Evolutionary conservation across 1,284 basidiomycete genomes (phyloP).

Genomic region (Tilletia horrida): DNA sequence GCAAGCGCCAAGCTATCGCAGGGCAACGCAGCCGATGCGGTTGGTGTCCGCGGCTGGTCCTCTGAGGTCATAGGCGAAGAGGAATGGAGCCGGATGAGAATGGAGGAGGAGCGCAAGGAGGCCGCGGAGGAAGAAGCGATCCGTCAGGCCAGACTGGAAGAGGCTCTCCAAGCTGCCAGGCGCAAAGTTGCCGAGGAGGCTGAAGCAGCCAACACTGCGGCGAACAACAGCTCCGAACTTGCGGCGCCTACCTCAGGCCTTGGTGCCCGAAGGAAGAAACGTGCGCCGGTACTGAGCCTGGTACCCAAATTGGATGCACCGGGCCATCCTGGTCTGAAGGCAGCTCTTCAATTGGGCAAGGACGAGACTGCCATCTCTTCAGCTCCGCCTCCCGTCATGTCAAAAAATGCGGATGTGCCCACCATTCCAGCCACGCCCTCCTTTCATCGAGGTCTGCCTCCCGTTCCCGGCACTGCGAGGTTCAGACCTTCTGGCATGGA

Average conservation of each 20-base stretch:
- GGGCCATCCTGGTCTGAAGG: not conserved
- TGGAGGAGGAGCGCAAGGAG: constrained; percentile 18
- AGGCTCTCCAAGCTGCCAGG: constrained; percentile 6
- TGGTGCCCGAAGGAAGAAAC: constrained; percentile 2
- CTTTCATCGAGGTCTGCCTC: not conserved
- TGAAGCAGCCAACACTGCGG: not conserved
- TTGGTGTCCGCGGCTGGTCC: constrained; percentile 33
- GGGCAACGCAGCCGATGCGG: not conserved
- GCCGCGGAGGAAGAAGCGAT: constrained; percentile 10
- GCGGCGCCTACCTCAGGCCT: not conserved
- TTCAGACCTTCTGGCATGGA: not conserved
- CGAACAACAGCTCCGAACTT: not conserved
- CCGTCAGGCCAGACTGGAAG: constrained; percentile 3
- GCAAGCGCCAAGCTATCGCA: constrained; percentile 23
- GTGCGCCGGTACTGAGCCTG: not conserved
- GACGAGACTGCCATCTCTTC: not conserved
- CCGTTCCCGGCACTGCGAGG: not conserved
- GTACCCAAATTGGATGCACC: not conserved
- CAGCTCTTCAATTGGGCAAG: not conserved
- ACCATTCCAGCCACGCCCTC: not conserved
- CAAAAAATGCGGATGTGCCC: not conserved
- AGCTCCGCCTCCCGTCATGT: not conserved
- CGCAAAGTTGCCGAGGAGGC: not conserved
- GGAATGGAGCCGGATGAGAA: constrained; percentile 34
- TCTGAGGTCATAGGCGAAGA: constrained; percentile 46